Evolutionary conservation across 2,329 filamentous ascomycete species (phyloP), one percentile per base, ranked within the genome.

Genomic region (Myotisia sp.): DNA sequence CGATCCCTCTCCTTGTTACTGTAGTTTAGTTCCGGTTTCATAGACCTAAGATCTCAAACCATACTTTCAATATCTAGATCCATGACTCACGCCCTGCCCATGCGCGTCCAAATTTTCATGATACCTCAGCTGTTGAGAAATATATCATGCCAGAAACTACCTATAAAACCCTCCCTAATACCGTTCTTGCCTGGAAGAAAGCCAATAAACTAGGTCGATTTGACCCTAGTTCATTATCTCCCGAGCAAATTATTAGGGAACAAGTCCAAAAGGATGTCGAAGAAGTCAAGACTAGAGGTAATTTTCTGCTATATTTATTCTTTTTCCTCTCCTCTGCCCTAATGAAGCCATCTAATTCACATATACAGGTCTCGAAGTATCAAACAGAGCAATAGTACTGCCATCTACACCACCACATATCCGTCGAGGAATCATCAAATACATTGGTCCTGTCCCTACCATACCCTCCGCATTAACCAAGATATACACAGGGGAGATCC

Each of bases 161-260:
- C 51, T 98, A 98, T 60, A 84, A 85, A 54, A 74, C 75, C 50
- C 84, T 86, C 51, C 67, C 75, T 27, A 83, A 94, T 59, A 87
- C 80, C 3, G 90, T 98, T 9, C 71, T 94, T 16, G 82, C 86
- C 4, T 95, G 85, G 85, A 98, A 98, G 62, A 87, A 82, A 62
- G 65, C 75, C n/a, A 77, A 93, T 57, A 86, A 92, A 55, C 72
- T 95, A n/a, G 90, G 90, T 33, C 82, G 90, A 22, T 98, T 98
- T 59, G 84, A 95, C 53, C 90, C 90, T 8, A 68, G 78, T 47
- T 83, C 85, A 5, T 75, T 80, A 12, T 73, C 67, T 40, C 71
- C 79, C 14, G 77, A 85, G 53, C 68, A 82, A 52, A 71, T 81
- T 42, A 81, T 81, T 54, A 63, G 80, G 37, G 68, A 71, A 10